These are phyloP conservation scores for Alternaria sp. DNA, from an alignment of 2,329 filamentous ascomycete genomes.

Conservation along the genomic window DNA sequence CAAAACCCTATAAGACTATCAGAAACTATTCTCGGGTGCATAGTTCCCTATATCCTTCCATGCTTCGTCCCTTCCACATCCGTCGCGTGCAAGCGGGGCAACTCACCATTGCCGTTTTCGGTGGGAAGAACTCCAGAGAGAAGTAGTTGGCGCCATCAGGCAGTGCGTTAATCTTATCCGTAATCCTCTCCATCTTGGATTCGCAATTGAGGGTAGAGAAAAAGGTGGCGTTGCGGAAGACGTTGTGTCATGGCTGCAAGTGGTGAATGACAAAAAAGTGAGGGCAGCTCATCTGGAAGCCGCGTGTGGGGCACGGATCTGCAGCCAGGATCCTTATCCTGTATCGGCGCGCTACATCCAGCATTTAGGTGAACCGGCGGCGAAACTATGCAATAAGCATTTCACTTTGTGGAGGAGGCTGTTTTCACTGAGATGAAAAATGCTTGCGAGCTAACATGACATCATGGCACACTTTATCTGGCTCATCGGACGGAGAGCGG, in stretches of 20 bases:
- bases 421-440: not conserved
- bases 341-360: conserved; percentile 1
- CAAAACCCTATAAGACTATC: conserved; percentile 70
- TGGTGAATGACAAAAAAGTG: conserved; percentile 34
- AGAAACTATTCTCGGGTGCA: conserved; percentile 9
- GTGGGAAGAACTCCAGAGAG: conserved; percentile 98
- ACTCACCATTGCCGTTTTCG: conserved; percentile 86
- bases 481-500: not conserved
- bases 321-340: conserved; percentile 23
- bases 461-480: not conserved
- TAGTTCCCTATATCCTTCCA: not conserved
- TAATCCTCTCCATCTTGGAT: conserved; percentile 70
- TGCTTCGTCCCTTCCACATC: not conserved
- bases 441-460: not conserved
- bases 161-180: conserved; percentile 92
- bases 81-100: conserved; percentile 34
- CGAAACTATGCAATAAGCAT: not conserved
- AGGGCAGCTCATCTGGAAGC: conserved; percentile 30
- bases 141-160: conserved; percentile 85
- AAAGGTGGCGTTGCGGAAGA: conserved; percentile 21
- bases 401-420: not conserved
- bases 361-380: not conserved
- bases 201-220: not conserved
- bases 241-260: conserved; percentile 42
- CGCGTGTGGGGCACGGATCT: conserved; percentile 36